phyloP scores from a whole-genome alignment of 208 protist genomes.

The Angomonas deanei region DNA sequence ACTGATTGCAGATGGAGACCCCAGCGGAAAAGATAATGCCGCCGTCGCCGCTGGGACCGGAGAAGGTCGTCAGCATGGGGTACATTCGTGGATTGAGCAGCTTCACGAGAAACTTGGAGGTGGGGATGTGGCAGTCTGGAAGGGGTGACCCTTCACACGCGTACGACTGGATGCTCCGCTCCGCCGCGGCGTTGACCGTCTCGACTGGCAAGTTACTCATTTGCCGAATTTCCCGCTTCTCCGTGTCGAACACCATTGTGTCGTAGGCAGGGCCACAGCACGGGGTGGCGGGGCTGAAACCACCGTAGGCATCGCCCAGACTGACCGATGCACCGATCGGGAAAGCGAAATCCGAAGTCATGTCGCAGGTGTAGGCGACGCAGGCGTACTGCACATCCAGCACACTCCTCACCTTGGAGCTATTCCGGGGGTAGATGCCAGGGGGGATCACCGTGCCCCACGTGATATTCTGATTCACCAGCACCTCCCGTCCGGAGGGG shows the following conservation, averaged over 20 bases:
- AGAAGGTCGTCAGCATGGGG: not conserved
- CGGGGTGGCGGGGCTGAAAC: constrained; percentile 22
- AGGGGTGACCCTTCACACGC: not conserved
- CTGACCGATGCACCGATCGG: not conserved
- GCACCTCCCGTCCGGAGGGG: not conserved
- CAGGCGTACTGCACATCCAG: constrained; percentile 7
- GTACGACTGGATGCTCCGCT: not conserved
- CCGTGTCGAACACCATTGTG: constrained; percentile 40
- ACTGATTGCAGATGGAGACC: constrained; percentile 30
- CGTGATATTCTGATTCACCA: constrained; percentile 11
- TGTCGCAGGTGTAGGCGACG: constrained; percentile 24
- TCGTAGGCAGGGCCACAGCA: constrained; percentile 33
- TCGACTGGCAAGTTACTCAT: constrained; percentile 17
- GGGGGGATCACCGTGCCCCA: constrained; percentile 33
- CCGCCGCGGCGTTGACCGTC: constrained; percentile 9
- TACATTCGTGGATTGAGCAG: constrained; percentile 14
- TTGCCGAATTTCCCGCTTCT: constrained; percentile 20
- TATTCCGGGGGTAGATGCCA: constrained; percentile 15
- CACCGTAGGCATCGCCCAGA: constrained; percentile 10
- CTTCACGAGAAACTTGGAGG: constrained; percentile 19
- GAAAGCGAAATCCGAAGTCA: constrained; percentile 5
- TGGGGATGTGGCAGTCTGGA: not conserved
- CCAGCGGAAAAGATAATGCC: constrained; percentile 27
- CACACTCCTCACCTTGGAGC: not conserved
- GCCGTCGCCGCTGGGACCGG: constrained; percentile 16